phyloP scores from a whole-genome alignment of 169 alveolate genomes.

The Amoebophrya sp. region DNA sequence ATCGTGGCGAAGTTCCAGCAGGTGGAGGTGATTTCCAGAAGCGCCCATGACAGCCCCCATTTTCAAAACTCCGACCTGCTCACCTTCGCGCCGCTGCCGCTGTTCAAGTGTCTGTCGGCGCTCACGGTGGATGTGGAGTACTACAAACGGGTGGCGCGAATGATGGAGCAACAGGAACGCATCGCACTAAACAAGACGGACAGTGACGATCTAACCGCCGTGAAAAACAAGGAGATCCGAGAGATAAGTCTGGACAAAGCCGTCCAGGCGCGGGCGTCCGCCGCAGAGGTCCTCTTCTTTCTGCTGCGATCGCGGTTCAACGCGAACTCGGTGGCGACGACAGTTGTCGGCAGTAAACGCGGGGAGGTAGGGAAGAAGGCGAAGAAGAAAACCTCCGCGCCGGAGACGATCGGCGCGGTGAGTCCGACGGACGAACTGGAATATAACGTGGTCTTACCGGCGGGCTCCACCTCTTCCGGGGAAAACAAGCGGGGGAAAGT shows the following conservation, averaged over 20 bases:
- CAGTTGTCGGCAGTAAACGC: neutral
- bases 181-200: neutral
- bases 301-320: neutral
- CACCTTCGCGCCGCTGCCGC: neutral
- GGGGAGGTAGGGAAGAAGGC: neutral
- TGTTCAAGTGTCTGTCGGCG: neutral
- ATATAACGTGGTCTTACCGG: too few species aligned
- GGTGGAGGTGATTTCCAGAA: neutral
- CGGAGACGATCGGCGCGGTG: neutral
- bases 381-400: neutral
- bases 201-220: neutral
- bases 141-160: neutral
- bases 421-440: too few species aligned
- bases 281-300: neutral
- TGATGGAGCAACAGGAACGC: neutral
- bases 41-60: neutral
- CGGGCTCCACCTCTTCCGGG: too few species aligned
- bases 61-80: neutral
- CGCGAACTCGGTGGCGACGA: neutral
- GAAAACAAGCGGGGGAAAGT: too few species aligned
- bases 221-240: neutral
- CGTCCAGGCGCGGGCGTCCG: neutral
- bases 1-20: neutral
- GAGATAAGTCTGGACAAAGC: neutral
- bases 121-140: neutral